Evolutionary conservation across 306 rosid species (phyloP).

Genomic region (Inga oerstediana): DNA sequence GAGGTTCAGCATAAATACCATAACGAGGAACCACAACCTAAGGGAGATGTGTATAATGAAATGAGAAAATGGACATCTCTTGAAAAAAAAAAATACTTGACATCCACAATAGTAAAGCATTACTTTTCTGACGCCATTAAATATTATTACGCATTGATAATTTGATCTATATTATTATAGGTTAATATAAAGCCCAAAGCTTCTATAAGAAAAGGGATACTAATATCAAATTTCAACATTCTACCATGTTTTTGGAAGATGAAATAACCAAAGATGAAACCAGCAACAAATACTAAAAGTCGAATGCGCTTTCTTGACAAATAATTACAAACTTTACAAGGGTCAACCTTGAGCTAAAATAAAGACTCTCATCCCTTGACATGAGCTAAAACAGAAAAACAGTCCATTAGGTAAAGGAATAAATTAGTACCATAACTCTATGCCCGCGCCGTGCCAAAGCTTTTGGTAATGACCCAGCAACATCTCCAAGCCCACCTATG

Average conservation of each 20-base stretch:
- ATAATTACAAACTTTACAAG: neutral
- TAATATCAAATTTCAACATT: constrained; percentile 10
- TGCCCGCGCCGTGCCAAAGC: constrained; percentile 99
- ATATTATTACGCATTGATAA: neutral
- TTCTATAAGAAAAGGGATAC: constrained; percentile 10
- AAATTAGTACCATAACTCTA: constrained; percentile 82
- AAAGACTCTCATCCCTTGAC: constrained; percentile 7
- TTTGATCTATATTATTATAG: constrained; percentile 6
- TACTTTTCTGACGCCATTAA: neutral
- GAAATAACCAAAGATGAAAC: constrained; percentile 14
- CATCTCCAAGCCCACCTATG: constrained; percentile 98
- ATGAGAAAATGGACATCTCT: constrained; percentile 9
- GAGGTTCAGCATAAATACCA: constrained; percentile 64
- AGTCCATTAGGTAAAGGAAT: constrained; percentile 28
- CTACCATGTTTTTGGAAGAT: constrained; percentile 12
- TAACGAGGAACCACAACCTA: constrained; percentile 86
- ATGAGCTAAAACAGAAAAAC: neutral
- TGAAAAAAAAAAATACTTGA: neutral
- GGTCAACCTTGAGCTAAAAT: constrained; percentile 11
- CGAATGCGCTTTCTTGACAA: neutral
- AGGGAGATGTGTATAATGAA: constrained; percentile 30
- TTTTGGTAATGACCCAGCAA: constrained; percentile 94
- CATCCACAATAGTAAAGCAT: neutral
- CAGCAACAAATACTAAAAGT: constrained; percentile 23
- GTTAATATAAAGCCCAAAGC: constrained; percentile 5